Evolutionary conservation across 2,329 filamentous ascomycete genomes (phyloP).

Genomic region (Ophiostoma tasmaniense): DNA sequence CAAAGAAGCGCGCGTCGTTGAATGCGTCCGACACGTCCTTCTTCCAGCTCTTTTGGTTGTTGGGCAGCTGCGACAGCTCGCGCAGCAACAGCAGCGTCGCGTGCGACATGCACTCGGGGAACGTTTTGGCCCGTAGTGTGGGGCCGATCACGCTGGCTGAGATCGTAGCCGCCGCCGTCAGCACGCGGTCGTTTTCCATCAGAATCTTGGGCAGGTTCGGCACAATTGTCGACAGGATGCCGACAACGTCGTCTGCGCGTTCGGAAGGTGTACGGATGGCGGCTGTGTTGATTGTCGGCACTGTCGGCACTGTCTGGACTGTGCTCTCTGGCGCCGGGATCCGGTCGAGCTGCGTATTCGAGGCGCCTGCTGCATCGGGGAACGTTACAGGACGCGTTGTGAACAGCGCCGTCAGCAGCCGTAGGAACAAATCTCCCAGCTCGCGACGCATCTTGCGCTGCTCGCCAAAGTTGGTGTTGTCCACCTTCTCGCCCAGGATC

Average conservation of each 20-base stretch:
- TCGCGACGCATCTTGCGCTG: constrained; percentile 87
- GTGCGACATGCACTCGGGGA: constrained; percentile 73
- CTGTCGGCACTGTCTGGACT: constrained; percentile 26
- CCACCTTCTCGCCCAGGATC: constrained; percentile 86
- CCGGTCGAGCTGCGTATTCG: neutral
- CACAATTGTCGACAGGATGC: constrained; percentile 69
- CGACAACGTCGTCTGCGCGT: constrained; percentile 65
- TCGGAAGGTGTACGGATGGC: constrained; percentile 28
- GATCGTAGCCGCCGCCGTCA: constrained; percentile 68
- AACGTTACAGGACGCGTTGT: constrained; percentile 76
- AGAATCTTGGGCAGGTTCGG: constrained; percentile 75
- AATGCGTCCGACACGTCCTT: constrained; percentile 89
- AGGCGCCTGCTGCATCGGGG: constrained; percentile 27
- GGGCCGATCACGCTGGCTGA: constrained; percentile 77
- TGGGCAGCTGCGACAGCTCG: constrained; percentile 67
- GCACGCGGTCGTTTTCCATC: constrained; percentile 75
- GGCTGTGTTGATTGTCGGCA: neutral
- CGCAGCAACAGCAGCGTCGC: constrained; percentile 65
- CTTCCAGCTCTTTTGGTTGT: constrained; percentile 82
- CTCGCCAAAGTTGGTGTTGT: constrained; percentile 96
- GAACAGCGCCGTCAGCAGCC: constrained; percentile 86
- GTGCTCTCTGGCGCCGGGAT: constrained; percentile 29
- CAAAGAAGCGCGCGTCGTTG: constrained; percentile 80
- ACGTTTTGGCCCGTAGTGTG: constrained; percentile 71
- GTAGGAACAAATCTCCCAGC: constrained; percentile 77